Conservation (phyloP, 306 rosid genomes). For the Adenanthera pavonina region DNA sequence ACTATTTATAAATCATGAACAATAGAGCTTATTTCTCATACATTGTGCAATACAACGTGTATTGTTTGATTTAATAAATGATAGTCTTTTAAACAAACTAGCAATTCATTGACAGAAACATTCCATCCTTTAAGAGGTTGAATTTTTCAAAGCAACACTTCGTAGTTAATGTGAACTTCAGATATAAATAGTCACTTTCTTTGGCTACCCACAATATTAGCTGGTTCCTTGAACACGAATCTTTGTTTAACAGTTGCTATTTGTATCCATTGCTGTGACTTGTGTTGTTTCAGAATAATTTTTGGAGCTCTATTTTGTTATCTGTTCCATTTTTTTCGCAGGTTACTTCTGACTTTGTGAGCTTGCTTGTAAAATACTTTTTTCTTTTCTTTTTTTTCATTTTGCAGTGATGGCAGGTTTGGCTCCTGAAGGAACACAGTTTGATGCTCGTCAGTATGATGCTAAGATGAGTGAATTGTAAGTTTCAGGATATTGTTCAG, state of each 20-base stretch:
- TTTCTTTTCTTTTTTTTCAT: background rate
- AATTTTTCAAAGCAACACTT: background rate
- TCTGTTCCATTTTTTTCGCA: background rate
- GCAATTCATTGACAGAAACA: background rate
- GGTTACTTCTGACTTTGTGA: background rate
- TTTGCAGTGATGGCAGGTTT: constrained; percentile 79
- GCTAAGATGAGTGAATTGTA: constrained; percentile 88
- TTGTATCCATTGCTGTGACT: background rate
- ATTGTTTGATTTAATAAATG: background rate
- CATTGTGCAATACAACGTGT: no score
- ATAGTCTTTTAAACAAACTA: no score
- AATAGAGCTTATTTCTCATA: no score
- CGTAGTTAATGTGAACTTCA: background rate
- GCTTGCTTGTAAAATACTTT: background rate
- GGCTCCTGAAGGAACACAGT: constrained; percentile 90
- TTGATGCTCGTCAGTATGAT: constrained; percentile 84
- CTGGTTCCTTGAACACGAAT: background rate
- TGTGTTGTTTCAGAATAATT: background rate
- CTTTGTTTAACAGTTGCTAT: constrained; percentile 1
- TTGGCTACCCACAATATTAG: background rate
- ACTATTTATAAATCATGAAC: no score
- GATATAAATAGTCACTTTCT: background rate
- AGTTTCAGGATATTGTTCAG: constrained; percentile 22
- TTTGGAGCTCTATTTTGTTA: background rate
- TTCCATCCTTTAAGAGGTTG: background rate